A percentile compares a stretch with the other conserved stretches of the same genome.
These are phyloP conservation scores for Yarrowia sp. DNA, from an alignment of 805 yeast species.

Conservation along the genomic window DNA sequence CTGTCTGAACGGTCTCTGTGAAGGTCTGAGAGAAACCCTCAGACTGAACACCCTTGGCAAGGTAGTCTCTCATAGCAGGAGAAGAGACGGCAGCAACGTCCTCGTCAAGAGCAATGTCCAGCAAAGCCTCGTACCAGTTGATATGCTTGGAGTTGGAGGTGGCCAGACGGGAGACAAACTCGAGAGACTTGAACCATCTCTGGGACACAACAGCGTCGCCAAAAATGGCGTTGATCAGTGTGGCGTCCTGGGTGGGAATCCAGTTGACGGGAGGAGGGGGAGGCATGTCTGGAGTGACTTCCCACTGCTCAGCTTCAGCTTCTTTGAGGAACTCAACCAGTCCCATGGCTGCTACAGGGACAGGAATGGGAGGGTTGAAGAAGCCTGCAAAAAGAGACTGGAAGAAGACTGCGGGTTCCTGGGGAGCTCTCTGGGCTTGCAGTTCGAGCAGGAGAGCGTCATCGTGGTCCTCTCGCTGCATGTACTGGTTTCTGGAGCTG, in stretches of 20 bases:
- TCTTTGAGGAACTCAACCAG: conserved; percentile 21
- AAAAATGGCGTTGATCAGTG: conserved; percentile 16
- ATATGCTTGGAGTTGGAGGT: conserved; percentile 19
- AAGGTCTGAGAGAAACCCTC: conserved; percentile 15
- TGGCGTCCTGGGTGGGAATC: conserved; percentile 17
- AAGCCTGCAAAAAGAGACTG: conserved; percentile 24
- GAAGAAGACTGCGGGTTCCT: conserved; percentile 26
- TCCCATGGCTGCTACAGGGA: conserved; percentile 2
- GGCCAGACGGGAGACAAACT: conserved; percentile 4
- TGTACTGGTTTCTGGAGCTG: conserved; percentile 21
- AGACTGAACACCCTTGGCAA: conserved; percentile 6
- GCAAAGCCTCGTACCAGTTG: conserved; percentile 25
- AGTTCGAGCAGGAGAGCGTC: conserved; percentile 15
- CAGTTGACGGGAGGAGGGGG: conserved; percentile 19
- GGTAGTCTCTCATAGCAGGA: conserved; percentile 21
- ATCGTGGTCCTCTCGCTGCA: conserved; percentile 29
- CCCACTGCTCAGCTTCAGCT: conserved; percentile 27
- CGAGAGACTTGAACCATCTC: conserved; percentile 15
- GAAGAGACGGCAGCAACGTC: conserved; percentile 13
- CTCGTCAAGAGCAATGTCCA: conserved; percentile 13
- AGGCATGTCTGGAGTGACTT: conserved; percentile 9
- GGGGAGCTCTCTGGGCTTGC: conserved; percentile 10
- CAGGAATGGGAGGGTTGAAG: conserved; percentile 18
- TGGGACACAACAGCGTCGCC: conserved; percentile 5
- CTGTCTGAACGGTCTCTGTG: conserved; percentile 1